These are phyloP conservation scores for Stagonosporopsis rhizophila DNA, from an alignment of 2,329 filamentous ascomycete genomes.

Conservation along the genomic window DNA sequence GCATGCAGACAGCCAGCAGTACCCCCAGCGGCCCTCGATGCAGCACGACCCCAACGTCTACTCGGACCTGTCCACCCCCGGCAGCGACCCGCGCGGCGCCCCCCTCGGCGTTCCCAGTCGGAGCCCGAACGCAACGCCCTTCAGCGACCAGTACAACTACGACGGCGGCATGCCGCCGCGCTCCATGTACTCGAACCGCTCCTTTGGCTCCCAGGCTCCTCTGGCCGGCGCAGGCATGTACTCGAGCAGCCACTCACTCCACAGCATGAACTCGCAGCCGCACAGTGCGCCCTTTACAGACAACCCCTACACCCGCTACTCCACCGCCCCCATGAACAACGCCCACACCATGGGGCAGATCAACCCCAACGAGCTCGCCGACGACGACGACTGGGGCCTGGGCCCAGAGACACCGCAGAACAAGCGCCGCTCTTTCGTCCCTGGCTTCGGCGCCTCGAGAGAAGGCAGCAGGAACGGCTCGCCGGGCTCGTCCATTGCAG, in stretches of 20 bases:
- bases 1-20: slow-evolving; percentile 32
- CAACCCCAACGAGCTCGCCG: slow-evolving; percentile 80
- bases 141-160: slow-evolving; percentile 29
- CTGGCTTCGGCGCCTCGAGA: slow-evolving; percentile 57
- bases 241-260: slow-evolving; percentile 53
- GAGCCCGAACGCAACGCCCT: slow-evolving; percentile 33
- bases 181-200: slow-evolving; percentile 33
- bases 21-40: slow-evolving; percentile 30
- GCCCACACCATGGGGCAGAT: slow-evolving; percentile 57
- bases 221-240: slow-evolving; percentile 44
- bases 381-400: slow-evolving; percentile 88
- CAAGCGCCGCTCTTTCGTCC: slow-evolving; percentile 65
- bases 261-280: slow-evolving; percentile 55
- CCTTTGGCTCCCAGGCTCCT: slow-evolving; percentile 31
- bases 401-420: slow-evolving; percentile 56
- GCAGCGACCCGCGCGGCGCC: slow-evolving; percentile 62
- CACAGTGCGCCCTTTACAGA: slow-evolving; percentile 60
- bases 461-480: slow-evolving; percentile 49
- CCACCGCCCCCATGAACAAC: slow-evolving; percentile 43
- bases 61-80: slow-evolving; percentile 44
- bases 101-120: slow-evolving; percentile 50
- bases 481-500: slow-evolving; percentile 51
- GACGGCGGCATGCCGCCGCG: slow-evolving; percentile 20
- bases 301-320: slow-evolving; percentile 71
- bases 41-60: slow-evolving; percentile 39